Evolutionary conservation across 805 yeast species (phyloP).

Genomic region (Pichia scutulata): DNA sequence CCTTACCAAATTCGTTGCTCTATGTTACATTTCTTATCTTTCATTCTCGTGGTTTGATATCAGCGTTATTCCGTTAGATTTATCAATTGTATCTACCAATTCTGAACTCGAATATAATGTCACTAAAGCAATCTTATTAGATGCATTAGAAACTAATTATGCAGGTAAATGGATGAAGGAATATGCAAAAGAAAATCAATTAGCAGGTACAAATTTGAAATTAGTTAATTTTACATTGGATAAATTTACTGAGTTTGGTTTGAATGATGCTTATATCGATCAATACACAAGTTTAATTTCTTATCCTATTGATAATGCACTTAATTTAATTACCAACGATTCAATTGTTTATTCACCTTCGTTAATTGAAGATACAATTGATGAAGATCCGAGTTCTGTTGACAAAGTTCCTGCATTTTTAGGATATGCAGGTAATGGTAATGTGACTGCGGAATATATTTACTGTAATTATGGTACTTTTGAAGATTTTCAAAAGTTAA

Average conservation of each 20-base stretch:
- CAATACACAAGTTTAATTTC: constrained; percentile 56
- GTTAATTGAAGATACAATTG: constrained; percentile 40
- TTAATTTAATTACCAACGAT: constrained; percentile 32
- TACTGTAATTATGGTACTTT: constrained; percentile 64
- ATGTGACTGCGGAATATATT: constrained; percentile 57
- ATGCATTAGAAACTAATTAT: constrained; percentile 25
- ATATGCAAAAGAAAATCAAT: constrained; percentile 47
- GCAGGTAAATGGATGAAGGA: constrained; percentile 48
- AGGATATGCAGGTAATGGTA: constrained; percentile 71
- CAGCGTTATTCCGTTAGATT: too few relatives aligned
- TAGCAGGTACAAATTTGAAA: constrained; percentile 46
- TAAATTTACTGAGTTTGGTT: constrained; percentile 54
- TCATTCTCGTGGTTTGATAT: not conserved
- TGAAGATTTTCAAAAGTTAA: constrained; percentile 48
- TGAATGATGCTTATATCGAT: constrained; percentile 40
- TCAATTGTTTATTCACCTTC: constrained; percentile 42
- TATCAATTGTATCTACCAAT: not conserved
- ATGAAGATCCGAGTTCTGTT: constrained; percentile 43
- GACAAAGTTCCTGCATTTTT: constrained; percentile 63
- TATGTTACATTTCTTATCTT: not conserved
- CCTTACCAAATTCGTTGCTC: not conserved
- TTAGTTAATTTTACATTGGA: constrained; percentile 52
- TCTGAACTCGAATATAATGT: not conserved
- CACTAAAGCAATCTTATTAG: constrained; percentile 13
- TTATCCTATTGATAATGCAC: constrained; percentile 49